Base-by-base conservation (phyloP, 192 early-diverging fungal genomes). In the Anaeromyces robustus region DNA sequence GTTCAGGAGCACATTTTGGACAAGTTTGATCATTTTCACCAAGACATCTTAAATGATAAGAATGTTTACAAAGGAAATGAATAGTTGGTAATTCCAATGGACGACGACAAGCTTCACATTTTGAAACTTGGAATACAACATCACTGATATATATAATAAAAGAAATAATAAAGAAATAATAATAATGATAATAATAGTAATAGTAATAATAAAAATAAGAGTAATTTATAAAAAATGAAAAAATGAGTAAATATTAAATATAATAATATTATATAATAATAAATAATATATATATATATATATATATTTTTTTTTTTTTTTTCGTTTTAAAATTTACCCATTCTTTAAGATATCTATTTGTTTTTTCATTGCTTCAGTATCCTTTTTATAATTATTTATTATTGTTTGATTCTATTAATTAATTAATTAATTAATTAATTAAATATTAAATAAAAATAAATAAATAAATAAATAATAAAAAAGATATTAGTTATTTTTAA, bases 51-150 rank as follows among this genome's bases (percentile, higher is more conserved):
- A 95, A 92, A 85, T 99, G 97, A 83, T 93, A 99, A 77, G 95
- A 94, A 81, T 99, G 97, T 80, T 93, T 90, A 87, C 97, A 99
- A 82, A 97, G 83, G 84, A 97, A 99, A 81, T 97, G 95, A 0
- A 99, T 88, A 31, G 93, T 92, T 0, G 97, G 97, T 80, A 99
- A 81, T 79, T 99, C 96, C 34, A 99, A 83, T 77, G 88, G 89
- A 92, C 93, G 82, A 92, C 91, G 83, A 83, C 82, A n/a, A 29
- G 89, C 89, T 22, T 87, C 86, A 59, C 84, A 84, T 68, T 84
- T 84, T 19, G 81, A 84, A 9, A 30, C 84, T 29, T 41, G 29
- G 52, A 84, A 52, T 26, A 43, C 78, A 18, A 84, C 83, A 32
- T 82, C 77, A 30, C 82, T 83, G n/a, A n/a, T n/a, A n/a, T n/a